Evolutionary conservation across 495 filamentous ascomycete genomes (phyloP).

Genomic region (Hyaloscypha hepaticicola): DNA sequence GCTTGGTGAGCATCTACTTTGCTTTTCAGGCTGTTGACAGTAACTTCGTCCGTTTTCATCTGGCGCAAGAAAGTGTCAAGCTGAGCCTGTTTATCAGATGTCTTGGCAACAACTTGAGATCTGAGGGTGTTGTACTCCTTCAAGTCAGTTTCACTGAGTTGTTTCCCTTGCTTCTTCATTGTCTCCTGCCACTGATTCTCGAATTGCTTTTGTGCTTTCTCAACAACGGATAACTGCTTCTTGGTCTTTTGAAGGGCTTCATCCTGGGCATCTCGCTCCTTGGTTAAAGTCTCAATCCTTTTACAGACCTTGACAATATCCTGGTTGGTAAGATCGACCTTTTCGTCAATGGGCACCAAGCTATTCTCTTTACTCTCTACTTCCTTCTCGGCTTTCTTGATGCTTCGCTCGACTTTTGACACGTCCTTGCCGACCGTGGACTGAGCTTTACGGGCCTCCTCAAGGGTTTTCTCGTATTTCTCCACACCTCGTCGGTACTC

Average conservation of each 20-base stretch:
- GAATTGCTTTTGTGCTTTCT: slow-evolving; percentile 88
- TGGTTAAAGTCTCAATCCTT: slow-evolving; percentile 66
- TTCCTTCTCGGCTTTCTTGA: slow-evolving; percentile 83
- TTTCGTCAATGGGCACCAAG: slow-evolving; percentile 87
- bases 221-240: slow-evolving; percentile 77
- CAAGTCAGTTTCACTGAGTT: slow-evolving; percentile 80
- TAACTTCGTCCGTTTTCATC: slow-evolving; percentile 84
- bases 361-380: slow-evolving; percentile 83
- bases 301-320: slow-evolving; percentile 65
- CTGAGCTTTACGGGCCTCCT: slow-evolving; percentile 85
- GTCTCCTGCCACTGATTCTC: slow-evolving; percentile 81
- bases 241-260: slow-evolving; percentile 65
- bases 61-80: slow-evolving; percentile 82
- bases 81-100: slow-evolving; percentile 77
- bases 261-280: slow-evolving; percentile 71
- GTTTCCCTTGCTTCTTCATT: slow-evolving; percentile 79
- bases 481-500: slow-evolving; percentile 87
- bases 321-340: slow-evolving; percentile 75
- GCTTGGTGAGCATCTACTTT: slow-evolving; percentile 79
- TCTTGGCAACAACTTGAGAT: slow-evolving; percentile 82
- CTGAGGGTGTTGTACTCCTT: slow-evolving; percentile 87
- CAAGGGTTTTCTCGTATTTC: slow-evolving; percentile 76
- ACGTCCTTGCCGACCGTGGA: slow-evolving; percentile 77
- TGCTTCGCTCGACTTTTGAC: slow-evolving; percentile 74
- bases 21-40: slow-evolving; percentile 77